Conservation (phyloP, 352 stramenopile genomes). For the Pythium oligandrum region DNA sequence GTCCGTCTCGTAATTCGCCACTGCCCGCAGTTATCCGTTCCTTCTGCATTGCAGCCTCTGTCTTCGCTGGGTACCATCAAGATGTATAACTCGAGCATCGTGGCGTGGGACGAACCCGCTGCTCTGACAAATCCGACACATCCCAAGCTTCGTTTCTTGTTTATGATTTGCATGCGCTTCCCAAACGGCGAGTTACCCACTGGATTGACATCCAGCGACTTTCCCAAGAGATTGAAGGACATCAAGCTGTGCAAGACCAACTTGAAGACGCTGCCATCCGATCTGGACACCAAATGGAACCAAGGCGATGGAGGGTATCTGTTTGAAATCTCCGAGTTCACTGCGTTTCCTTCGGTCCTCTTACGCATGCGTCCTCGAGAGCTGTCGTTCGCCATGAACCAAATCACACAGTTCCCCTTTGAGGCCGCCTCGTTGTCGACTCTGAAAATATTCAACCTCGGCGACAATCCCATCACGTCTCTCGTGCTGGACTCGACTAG, state of each 20-base stretch:
- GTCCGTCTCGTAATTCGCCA: constrained; percentile 8
- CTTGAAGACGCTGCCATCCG: too few species aligned
- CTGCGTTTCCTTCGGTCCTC: too few species aligned
- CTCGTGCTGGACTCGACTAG: too few species aligned
- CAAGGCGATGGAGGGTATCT: too few species aligned
- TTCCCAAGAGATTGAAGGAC: constrained; percentile 2
- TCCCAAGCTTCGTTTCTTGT: constrained; percentile 1
- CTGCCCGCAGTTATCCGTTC: constrained; percentile 6
- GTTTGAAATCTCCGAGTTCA: too few species aligned
- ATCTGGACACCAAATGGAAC: too few species aligned
- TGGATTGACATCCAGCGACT: constrained; percentile 8
- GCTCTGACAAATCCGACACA: neutral
- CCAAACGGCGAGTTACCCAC: constrained; percentile 2
- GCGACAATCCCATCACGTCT: too few species aligned
- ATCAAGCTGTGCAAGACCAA: constrained; percentile 9
- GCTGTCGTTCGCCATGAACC: too few species aligned
- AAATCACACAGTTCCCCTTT: too few species aligned
- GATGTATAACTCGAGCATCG: constrained; percentile 12
- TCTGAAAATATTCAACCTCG: too few species aligned
- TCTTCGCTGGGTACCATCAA: constrained; percentile 8
- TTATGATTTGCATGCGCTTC: constrained; percentile 10
- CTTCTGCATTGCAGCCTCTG: constrained; percentile 1
- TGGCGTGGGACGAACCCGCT: neutral
- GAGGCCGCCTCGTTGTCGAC: too few species aligned
- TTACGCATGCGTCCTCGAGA: too few species aligned